Evolutionary conservation across 495 filamentous ascomycete genomes (phyloP), one percentile per base, ranked within the genome.

Genomic region (Immersiella caudata): DNA sequence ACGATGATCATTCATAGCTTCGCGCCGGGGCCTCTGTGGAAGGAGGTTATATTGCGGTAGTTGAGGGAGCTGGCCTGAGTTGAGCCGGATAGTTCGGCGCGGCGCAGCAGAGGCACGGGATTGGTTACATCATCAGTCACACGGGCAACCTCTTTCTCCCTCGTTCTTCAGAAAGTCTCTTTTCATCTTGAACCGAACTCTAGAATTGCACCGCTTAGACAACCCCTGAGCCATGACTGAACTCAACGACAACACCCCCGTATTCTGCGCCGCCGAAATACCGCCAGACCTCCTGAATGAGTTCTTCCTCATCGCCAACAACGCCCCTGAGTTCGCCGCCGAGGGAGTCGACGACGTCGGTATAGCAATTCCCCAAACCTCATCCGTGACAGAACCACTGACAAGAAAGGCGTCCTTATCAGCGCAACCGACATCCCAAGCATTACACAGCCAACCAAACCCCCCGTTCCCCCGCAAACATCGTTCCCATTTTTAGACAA

Each of bases 231-330:
- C n/a, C 49, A 52, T 52, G 49, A 52, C 49, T 12, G 49, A 52
- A 52, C 49, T 52, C 49, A 52, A 52, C 49, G 49, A 52, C 49
- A 52, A 52, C 21, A 52, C 49, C 18, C 49, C 49, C 49, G 49
- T 52, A 3, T 52, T 52, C 21, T 52, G 49, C 49, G 16, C 49
- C 21, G 49, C 49, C 49, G 49, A 52, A 12, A 52, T 52, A 3
- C 49, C 49, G 16, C 2, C 16, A 52, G 2, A 3, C 21, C 18
- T 52, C 49, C 49, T 52, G 3, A 52, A 52, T 14, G 49, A 52
- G 4, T 52, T 3, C 16, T 52, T 52, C 49, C 49, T 3, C 3
- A 18, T 5, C 2, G 49, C 49, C 12, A n/a, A 52, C 49, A 22
- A 22, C 12, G 49, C 49, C 49, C 49, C 49, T 14, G 49, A 52